Base-by-base conservation (phyloP, 805 yeast genomes). In the Saccharomyces cerevisiae region DNA sequence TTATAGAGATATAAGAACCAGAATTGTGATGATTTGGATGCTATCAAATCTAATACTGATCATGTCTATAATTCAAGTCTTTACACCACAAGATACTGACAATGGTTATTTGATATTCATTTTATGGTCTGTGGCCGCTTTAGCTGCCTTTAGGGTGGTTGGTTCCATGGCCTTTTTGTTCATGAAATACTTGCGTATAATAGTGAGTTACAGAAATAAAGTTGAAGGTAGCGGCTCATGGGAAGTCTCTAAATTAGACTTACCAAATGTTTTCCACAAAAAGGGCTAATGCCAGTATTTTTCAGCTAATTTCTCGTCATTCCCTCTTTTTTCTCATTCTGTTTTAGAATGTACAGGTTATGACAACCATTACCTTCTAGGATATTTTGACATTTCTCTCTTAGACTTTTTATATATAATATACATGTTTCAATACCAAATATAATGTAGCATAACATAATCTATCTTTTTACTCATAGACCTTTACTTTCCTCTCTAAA, bases 21-120 rank as follows among this genome's bases (percentile, higher is more conserved):
- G 94, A 60, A 97, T 94, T 51, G 99, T 94, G n/a, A 79, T 94
- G 64, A 73, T 82, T n/a, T 94, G 99, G 99, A 80, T 94, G 78
- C 76, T 91, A 49, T 76, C 87, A 28, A 94, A 94, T 68, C 73
- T 89, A 64, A 73, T 91, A 26, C 76, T 94, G 61, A 84, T 89
- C 48, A 85, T 92, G 91, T 82, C 94, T 6, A 85, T 94, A 70
- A 80, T 91, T 14, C 96, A 92, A 70, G 85, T 90, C 21, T 91
- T 84, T 64, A 74, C 78, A 6, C 80, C 91, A 2, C 84, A 83
- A 51, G 79, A 86, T 46, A 73, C 76, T 48, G 76, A 81, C 22
- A 91, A 94, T 74, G 80, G 79, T 53, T 94, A 94, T 68, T 74
- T 92, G 63, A 84, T 85, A 28, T 83, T 89, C 65, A 88, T 94